Base-by-base conservation (phyloP, 805 yeast genomes). In the Starmerella stellata region DNA sequence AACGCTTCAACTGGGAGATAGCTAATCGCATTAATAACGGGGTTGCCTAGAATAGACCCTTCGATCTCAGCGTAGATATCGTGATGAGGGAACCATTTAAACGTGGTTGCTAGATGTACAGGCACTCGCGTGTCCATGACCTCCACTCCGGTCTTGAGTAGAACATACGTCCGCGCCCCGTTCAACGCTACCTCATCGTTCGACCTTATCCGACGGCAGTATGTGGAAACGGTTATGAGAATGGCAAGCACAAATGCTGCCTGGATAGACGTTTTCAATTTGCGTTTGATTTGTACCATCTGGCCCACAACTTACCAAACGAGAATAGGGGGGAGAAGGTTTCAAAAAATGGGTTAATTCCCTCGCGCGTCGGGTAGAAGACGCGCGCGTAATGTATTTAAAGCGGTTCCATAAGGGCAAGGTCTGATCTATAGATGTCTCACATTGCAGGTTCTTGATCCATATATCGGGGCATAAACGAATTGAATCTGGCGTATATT, bases 111-210 rank as follows among this genome's bases (percentile, higher is more conserved):
- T 19, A 57, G 31, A 38, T 61, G 65, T 14, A 54, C 39, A 7
- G 64, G 63, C 35, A 59, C 31, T n/a, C 62, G 56, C 19, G 49
- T 37, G 60, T 60, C 55, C 34, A 53, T 45, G 3, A 51, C 58
- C 3, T 56, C 51, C 5, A 52, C 51, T 8, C 63, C 62, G 1
- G 62, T 58, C 40, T 59, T 60, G 36, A 60, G 44, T 52, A 60
- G 51, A 27, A 60, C 38, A 30, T 53, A 57, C 4, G 56, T 41
- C 14, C 48, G 41, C 20, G 46, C 24, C 0, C 38, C 42, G 8
- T 21, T n/a, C 33, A 9, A 17, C 18, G 32, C 16, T 8, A 15
- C 14, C 7, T 29, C 32, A 29, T 23, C 25, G 25, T 11, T 11
- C 7, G 11, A 11, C 9, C 11, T 7, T 11, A 23, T 7, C 25